phyloP scores from a whole-genome alignment of 2,329 filamentous ascomycete genomes.

The Fusarium clavum region DNA sequence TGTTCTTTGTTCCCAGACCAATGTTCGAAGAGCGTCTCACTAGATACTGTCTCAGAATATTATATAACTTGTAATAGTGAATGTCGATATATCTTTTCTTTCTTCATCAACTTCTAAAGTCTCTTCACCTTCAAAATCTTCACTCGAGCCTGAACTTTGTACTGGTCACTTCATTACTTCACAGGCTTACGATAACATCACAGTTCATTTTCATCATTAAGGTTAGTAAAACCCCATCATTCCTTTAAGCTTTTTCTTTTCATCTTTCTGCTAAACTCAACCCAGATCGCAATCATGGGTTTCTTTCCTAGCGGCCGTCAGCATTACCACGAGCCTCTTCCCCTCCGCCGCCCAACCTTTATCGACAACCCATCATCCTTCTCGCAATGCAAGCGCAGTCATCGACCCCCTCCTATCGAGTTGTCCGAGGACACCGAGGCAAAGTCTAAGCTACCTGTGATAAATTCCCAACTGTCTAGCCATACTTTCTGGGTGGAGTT shows the following conservation, averaged over 20 bases:
- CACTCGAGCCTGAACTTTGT: not conserved
- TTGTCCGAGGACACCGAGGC: not conserved
- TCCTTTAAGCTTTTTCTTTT: not conserved
- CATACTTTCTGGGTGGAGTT: not conserved
- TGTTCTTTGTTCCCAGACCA: conserved; percentile 4
- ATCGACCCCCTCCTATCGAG: conserved; percentile 1
- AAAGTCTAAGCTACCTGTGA: not conserved
- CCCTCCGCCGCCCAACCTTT: not conserved
- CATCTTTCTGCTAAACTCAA: not conserved
- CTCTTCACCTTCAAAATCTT: not conserved
- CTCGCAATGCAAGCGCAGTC: conserved; percentile 2
- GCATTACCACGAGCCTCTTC: conserved; percentile 16
- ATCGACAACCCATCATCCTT: not conserved
- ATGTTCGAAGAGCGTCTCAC: conserved; percentile 19
- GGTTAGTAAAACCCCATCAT: not conserved
- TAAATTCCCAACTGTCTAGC: not conserved
- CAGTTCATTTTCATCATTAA: not conserved
- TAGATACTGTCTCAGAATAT: not conserved
- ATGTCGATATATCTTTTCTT: not conserved
- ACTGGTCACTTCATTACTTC: not conserved
- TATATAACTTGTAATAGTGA: not conserved
- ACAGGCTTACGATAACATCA: not conserved
- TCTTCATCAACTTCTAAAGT: not conserved
- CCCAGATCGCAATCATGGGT: conserved; percentile 7
- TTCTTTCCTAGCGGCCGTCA: not conserved